Evolutionary conservation across 345 rosid species (phyloP), one percentile per base, ranked within the genome.

Genomic region (Pistacia atlantica): DNA sequence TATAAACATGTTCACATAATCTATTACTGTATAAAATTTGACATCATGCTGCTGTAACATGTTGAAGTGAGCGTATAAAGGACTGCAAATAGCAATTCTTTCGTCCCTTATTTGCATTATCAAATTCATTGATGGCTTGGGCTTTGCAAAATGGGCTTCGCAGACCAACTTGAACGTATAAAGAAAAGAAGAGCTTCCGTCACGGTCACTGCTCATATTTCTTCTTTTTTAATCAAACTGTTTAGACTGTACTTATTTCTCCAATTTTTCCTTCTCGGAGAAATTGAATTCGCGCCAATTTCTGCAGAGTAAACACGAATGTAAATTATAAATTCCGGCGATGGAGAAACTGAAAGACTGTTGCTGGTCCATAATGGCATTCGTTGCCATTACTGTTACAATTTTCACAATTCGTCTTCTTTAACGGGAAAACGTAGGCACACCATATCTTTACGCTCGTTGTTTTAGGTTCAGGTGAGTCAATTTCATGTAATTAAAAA

Each of bases 391-490:
- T 51, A 51, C 18, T 12, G 55, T 51, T 51, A 16, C 55, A 13
- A 16, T 51, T 51, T 11, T 51, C 14, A 11, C 55, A 51, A 51
- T 51, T 51, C 55, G 55, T 25, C 55, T 51, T 4, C 13, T 51
- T 51, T 11, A 52, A 81, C 86, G 25, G 93, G 95, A 63, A 89
- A 84, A 78, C 86, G 87, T 0, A 59, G 79, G 1, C 72, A 76
- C 0, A 80, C 56, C 63, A 84, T 86, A 51, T 83, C 64, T 85
- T 81, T 57, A 88, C 93, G 65, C 89, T 91, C 48, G 54, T 86
- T 71, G 87, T 25, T 83, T 83, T 91, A 76, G 89, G 95, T 81
- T 91, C 93, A 33, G 91, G 93, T 89, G 58, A 74, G 83, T 42
- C 59, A 17, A 64, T n/a, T 58, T 0, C 52, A 45, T 35, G 16